Evolutionary conservation across 1,139 yeast species (phyloP).

Genomic region (Arxiozyma heterogenica): DNA sequence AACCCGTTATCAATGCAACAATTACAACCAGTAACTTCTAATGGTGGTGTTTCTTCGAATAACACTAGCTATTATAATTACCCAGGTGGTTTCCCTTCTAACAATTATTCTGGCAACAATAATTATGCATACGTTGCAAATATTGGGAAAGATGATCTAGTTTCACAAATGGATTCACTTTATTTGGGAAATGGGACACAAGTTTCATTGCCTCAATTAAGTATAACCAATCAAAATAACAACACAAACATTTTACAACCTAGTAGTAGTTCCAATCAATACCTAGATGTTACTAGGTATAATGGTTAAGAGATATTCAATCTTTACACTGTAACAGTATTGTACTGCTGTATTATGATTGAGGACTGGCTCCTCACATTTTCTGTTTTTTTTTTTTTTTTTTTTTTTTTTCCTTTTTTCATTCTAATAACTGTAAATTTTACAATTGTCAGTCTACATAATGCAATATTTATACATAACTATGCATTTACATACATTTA

Average conservation of each 20-base stretch:
- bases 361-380: not conserved
- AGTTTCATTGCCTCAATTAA: slow-evolving; percentile 26
- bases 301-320: not conserved
- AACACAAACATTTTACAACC: slow-evolving; percentile 5
- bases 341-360: too few species aligned
- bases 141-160: slow-evolving; percentile 18
- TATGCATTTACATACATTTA: not conserved
- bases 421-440: too few species aligned
- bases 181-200: slow-evolving; percentile 25
- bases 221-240: slow-evolving; percentile 19
- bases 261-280: slow-evolving; percentile 8
- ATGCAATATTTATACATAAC: not conserved
- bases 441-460: not conserved
- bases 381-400: too few species aligned
- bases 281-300: not conserved
- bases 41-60: not conserved
- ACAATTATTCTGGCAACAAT: not conserved
- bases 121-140: slow-evolving; percentile 7
- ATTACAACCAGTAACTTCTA: slow-evolving; percentile 1
- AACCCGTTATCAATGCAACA: slow-evolving; percentile 5
- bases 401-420: not conserved
- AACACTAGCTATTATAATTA: slow-evolving; percentile 21
- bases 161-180: slow-evolving; percentile 26
- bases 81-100: slow-evolving; percentile 27
- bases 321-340: too few species aligned